These are phyloP conservation scores for Biscogniauxia sp. DNA, from an alignment of 2,329 filamentous ascomycete genomes.

Conservation along the genomic window DNA sequence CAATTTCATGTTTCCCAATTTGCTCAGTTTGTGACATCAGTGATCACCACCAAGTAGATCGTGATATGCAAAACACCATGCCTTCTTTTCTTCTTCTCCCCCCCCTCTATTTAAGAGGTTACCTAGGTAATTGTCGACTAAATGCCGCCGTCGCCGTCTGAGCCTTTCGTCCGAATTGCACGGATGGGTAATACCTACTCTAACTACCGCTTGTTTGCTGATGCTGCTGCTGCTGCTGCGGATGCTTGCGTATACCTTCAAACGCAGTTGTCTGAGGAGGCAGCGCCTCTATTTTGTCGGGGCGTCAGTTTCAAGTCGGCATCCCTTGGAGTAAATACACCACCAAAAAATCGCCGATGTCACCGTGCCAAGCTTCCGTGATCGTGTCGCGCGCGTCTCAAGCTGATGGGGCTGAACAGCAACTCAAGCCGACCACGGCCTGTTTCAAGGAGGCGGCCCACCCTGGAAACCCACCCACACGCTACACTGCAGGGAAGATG, in stretches of 20 bases:
- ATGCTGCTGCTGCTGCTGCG: background rate
- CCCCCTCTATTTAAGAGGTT: too few species aligned
- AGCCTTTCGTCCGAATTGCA: too few species aligned
- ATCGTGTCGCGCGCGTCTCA: constrained; percentile 15
- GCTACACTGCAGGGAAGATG: constrained; percentile 14
- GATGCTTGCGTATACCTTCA: background rate
- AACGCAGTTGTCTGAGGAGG: background rate
- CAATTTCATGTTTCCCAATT: too few species aligned
- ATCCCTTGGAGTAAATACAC: background rate
- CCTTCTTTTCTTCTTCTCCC: too few species aligned
- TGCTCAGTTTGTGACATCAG: too few species aligned
- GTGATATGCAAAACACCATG: too few species aligned
- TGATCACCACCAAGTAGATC: too few species aligned
- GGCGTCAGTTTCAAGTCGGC: background rate
- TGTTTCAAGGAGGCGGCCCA: constrained; percentile 15
- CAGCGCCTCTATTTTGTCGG: background rate
- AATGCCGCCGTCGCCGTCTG: too few species aligned
- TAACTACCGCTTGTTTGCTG: too few species aligned
- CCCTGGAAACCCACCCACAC: constrained; percentile 13
- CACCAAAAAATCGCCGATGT: background rate
- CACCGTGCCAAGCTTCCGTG: constrained; percentile 9
- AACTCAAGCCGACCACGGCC: constrained; percentile 10
- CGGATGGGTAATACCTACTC: too few species aligned
- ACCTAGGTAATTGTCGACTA: too few species aligned
- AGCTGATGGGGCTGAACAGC: constrained; percentile 15